Conservation (phyloP, 2,329 filamentous ascomycete species). For the Fusarium sp. region DNA sequence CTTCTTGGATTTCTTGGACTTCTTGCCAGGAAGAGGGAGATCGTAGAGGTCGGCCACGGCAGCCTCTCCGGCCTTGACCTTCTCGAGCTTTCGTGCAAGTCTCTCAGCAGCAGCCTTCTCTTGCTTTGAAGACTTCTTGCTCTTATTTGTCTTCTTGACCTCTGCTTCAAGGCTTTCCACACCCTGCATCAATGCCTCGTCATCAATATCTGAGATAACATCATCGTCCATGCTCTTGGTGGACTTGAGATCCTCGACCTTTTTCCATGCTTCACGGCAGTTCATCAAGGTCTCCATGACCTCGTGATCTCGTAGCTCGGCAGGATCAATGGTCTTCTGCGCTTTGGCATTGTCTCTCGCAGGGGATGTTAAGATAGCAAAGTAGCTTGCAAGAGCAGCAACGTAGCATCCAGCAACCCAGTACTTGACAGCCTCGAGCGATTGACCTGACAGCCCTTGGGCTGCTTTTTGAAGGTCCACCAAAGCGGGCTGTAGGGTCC, state of each 20-base stretch:
- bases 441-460: conserved; percentile 61
- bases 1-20: conserved; percentile 54
- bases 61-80: conserved; percentile 74
- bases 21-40: conserved; percentile 64
- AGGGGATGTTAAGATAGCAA: conserved; percentile 89
- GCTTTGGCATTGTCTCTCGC: conserved; percentile 67
- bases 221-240: conserved; percentile 54
- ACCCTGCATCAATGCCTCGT: conserved; percentile 43
- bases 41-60: conserved; percentile 76
- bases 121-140: conserved; percentile 48
- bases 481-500: conserved; percentile 75
- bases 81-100: conserved; percentile 57
- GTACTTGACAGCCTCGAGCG: conserved; percentile 76
- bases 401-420: conserved; percentile 88
- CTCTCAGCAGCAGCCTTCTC: conserved; percentile 51
- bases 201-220: conserved; percentile 32
- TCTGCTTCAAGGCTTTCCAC: conserved; percentile 29
- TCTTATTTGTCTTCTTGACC: conserved; percentile 46
- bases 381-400: conserved; percentile 90
- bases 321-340: conserved; percentile 73
- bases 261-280: conserved; percentile 83
- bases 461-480: conserved; percentile 68
- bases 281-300: conserved; percentile 88
- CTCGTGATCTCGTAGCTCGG: conserved; percentile 87
- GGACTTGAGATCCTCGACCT: conserved; percentile 73